Evolutionary conservation across 306 rosid species (phyloP), one percentile per base, ranked within the genome.

Genomic region (Cucurbita ficifolia): DNA sequence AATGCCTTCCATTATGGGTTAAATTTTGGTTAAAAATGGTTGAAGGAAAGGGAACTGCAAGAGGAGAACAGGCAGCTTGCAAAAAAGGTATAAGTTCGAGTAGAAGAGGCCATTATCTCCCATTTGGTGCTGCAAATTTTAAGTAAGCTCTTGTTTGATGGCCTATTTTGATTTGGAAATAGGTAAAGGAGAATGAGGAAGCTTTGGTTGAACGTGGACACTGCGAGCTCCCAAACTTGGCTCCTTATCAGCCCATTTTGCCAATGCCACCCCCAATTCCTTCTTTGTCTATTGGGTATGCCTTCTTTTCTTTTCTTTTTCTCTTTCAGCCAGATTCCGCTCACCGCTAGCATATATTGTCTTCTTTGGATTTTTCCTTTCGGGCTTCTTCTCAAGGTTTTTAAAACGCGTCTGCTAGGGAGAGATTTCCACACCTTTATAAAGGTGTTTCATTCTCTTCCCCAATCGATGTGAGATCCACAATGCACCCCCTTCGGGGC

Each of bases 131-230:
- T n/a, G 0, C 1, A 50, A n/a, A 3, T 29, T 21, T 21, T 1
- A 55, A 10, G 62, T 36, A 51, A 36, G 21, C 24, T 38, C 7
- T 48, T 33, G 17, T 16, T 22, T 11, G 5, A 36, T 49, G 16
- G 58, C 2, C 33, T 29, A 29, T 55, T 4, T 45, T 74, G 62
- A 77, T 72, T 57, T 10, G 36, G 35, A 40, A 45, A 18, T 57
- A 94, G 97, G 67, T 88, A 64, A 84, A 89, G 74, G 92, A 86
- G 76, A 82, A 84, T 50, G 85, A 69, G 77, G 87, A 81, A 73
- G 54, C 29, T 36, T 12, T 50, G 52, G 76, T 13, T 57, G 85
- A 84, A 69, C 38, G 29, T 49, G 74, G 73, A 74, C 83, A 71
- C 7, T 24, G 42, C 29, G 77, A 77, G 53, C 75, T 61, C 52